Conservation (phyloP, 1,139 yeast genomes). For the Debaryomyces singareniensis region DNA sequence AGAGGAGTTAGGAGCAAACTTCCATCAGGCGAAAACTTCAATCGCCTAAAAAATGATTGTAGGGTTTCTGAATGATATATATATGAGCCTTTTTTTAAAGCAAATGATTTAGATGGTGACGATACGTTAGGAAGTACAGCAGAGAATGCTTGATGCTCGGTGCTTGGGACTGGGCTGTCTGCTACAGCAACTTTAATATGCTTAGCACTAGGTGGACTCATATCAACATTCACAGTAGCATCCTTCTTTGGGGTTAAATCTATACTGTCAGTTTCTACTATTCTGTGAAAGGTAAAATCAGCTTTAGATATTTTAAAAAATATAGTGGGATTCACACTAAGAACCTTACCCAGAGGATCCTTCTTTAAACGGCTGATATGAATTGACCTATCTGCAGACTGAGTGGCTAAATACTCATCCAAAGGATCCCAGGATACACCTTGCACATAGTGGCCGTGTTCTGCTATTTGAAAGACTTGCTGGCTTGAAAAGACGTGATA, state of each 20-base stretch:
- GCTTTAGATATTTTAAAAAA: slow-evolving; percentile 38
- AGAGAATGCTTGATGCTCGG: slow-evolving; percentile 3
- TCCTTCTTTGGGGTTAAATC: neutral
- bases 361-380: slow-evolving; percentile 44
- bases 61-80: slow-evolving; percentile 81
- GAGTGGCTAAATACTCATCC: slow-evolving; percentile 72
- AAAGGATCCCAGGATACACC: slow-evolving; percentile 95
- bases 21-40: slow-evolving; percentile 89
- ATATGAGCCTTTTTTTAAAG: slow-evolving; percentile 4
- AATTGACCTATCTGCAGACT: slow-evolving; percentile 83
- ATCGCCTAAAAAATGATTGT: slow-evolving; percentile 82
- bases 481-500: slow-evolving; percentile 54
- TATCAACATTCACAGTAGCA: neutral
- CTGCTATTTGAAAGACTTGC: slow-evolving; percentile 56
- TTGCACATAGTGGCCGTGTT: slow-evolving; percentile 86
- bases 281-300: slow-evolving; percentile 15
- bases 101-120: neutral
- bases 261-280: neutral
- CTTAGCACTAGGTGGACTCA: slow-evolving; percentile 14
- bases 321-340: slow-evolving; percentile 23
- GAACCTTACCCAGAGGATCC: slow-evolving; percentile 12
- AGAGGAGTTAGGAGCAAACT: slow-evolving; percentile 73
- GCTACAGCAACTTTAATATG: slow-evolving; percentile 15
- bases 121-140: neutral
- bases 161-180: neutral